phyloP scores from a whole-genome alignment of 2,329 filamentous ascomycete species.

The Aureobasidium sp. region DNA sequence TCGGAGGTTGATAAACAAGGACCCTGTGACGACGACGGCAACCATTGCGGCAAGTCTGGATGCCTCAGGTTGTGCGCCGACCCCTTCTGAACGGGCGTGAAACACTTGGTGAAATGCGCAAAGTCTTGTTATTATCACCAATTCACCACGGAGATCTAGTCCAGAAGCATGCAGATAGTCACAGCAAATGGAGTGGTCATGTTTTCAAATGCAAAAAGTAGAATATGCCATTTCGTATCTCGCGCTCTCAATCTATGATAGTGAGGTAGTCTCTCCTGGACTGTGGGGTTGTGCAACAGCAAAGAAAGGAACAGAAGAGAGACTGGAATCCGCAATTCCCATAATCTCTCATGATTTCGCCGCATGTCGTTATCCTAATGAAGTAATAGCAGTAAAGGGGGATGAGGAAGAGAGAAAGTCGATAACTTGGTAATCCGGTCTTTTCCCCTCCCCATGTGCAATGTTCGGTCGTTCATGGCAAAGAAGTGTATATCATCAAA shows the following conservation, averaged over 20 bases:
- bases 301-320: not conserved
- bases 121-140: no score
- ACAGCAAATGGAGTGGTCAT: not conserved
- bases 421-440: not conserved
- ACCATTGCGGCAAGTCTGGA: no score
- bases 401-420: not conserved
- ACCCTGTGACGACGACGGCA: no score
- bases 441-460: not conserved
- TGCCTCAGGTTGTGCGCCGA: no score
- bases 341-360: conserved; percentile 1
- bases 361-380: conserved; percentile 8
- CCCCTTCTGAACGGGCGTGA: no score
- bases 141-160: no score
- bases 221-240: conserved; percentile 6
- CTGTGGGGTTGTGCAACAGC: not conserved
- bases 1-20: no score
- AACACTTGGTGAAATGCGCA: no score
- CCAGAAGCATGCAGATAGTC: not conserved
- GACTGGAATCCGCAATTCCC: not conserved
- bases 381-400: not conserved
- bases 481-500: not conserved
- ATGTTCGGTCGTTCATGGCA: not conserved
- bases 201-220: not conserved
- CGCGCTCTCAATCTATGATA: conserved; percentile 8
- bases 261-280: not conserved